phyloP scores from a whole-genome alignment of 257 asterid genomes.

The Craterostigma plantagineum region DNA sequence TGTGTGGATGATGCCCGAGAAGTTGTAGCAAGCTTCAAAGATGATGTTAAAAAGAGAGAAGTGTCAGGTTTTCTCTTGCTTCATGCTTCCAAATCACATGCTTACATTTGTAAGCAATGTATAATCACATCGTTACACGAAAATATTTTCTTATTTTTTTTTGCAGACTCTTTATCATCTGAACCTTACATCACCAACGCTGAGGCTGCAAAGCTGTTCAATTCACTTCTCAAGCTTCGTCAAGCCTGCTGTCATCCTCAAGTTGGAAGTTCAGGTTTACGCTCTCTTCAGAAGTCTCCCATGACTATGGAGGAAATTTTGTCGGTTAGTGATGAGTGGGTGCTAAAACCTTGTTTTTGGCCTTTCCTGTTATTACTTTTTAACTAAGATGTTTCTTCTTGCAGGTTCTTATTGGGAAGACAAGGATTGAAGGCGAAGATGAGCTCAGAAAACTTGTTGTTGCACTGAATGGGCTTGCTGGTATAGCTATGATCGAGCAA shows the following conservation, averaged over 20 bases:
- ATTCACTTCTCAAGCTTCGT: conserved; percentile 94
- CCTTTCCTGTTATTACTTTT: conserved; percentile 4
- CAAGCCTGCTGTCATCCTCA: conserved; percentile 99
- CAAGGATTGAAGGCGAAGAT: conserved; percentile 93
- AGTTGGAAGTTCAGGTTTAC: conserved; percentile 96
- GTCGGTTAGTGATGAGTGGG: conserved; percentile 35
- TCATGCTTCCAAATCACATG: not conserved
- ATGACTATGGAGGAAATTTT: conserved; percentile 97
- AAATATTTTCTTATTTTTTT: conserved; percentile 1
- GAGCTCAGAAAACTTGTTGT: conserved; percentile 77
- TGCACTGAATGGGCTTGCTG: conserved; percentile 90
- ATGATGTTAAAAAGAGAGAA: conserved; percentile 30
- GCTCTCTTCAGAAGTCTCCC: conserved; percentile 83
- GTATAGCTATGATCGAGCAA: conserved; percentile 73
- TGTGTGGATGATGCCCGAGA: conserved; percentile 85
- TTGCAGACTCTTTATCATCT: conserved; percentile 32
- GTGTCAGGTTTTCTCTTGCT: conserved; percentile 23
- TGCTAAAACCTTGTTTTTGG: conserved; percentile 8
- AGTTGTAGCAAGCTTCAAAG: conserved; percentile 55
- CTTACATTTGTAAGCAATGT: not conserved
- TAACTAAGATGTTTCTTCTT: conserved; percentile 11
- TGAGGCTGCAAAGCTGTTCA: conserved; percentile 89
- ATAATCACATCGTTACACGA: not conserved
- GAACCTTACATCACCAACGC: conserved; percentile 40
- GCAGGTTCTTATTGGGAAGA: conserved; percentile 87